phyloP scores from a whole-genome alignment of 768 basidiomycete genomes.

The Rubroboletus satanas region DNA sequence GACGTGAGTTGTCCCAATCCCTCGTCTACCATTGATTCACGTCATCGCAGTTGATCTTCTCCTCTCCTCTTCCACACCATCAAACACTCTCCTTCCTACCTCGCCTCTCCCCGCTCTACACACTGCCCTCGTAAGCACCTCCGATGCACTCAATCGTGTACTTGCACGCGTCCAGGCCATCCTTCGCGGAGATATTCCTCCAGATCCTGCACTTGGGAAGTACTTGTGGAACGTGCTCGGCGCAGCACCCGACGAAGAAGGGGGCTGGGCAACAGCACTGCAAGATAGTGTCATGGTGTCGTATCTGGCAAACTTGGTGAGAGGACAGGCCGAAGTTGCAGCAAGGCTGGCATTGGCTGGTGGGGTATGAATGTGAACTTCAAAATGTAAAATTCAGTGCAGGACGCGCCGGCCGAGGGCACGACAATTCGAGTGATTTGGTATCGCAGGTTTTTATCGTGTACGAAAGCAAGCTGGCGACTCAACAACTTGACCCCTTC shows the following conservation, averaged over 20 bases:
- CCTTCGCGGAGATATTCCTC: slow-evolving; percentile 68
- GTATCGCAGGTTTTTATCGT: neutral
- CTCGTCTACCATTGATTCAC: slow-evolving; percentile 4
- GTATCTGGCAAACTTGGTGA: slow-evolving; percentile 89
- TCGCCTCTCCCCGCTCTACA: slow-evolving; percentile 56
- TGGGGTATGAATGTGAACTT: slow-evolving; percentile 18
- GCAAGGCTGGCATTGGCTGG: slow-evolving; percentile 77
- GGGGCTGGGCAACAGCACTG: slow-evolving; percentile 69
- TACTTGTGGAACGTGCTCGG: slow-evolving; percentile 86
- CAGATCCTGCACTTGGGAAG: slow-evolving; percentile 83
- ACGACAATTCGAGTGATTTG: neutral
- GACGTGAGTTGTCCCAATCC: slow-evolving; percentile 51
- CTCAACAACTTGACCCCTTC: neutral
- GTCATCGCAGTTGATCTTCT: slow-evolving; percentile 69
- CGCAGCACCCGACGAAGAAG: slow-evolving; percentile 69
- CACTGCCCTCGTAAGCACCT: slow-evolving; percentile 59
- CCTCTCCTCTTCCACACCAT: slow-evolving; percentile 46
- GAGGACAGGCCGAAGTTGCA: slow-evolving; percentile 90
- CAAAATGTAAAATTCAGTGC: slow-evolving; percentile 4
- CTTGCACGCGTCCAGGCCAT: slow-evolving; percentile 81
- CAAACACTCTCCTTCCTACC: slow-evolving; percentile 34
- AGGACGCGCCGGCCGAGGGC: neutral
- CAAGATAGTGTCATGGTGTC: slow-evolving; percentile 95
- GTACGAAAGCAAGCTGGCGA: neutral
- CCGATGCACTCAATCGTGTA: slow-evolving; percentile 79